A percentile compares a stretch with the other conserved stretches of the same genome.
Conservation (phyloP, 805 yeast genomes). For the Maudiozyma turicensis region DNA sequence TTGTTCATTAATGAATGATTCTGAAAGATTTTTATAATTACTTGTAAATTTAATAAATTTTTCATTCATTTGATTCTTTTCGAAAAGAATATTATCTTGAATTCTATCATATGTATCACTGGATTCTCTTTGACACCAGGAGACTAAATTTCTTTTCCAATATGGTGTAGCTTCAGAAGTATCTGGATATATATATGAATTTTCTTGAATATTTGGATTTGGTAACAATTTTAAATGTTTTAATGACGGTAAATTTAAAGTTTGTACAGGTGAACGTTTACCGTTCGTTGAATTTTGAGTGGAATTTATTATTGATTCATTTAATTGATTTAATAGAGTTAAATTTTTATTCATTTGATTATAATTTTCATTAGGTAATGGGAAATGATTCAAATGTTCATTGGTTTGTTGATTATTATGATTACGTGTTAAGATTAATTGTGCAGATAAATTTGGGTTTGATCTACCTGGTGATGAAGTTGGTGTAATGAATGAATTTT, state of each 20-base stretch:
- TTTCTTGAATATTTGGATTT: slow-evolving; percentile 23
- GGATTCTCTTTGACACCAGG: slow-evolving; percentile 28
- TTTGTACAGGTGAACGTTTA: not conserved
- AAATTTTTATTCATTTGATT: not conserved
- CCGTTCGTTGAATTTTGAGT: not conserved
- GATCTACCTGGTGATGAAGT: slow-evolving; percentile 15
- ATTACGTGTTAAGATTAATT: not conserved
- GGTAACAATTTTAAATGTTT: slow-evolving; percentile 26
- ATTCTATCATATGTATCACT: slow-evolving; percentile 25
- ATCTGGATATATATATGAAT: slow-evolving; percentile 27
- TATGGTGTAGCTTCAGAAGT: slow-evolving; percentile 25
- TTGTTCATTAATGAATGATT: not conserved
- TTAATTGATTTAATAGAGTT: not conserved
- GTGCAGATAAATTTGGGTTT: not conserved
- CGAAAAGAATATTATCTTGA: not conserved
- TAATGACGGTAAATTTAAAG: slow-evolving; percentile 21
- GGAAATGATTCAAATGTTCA: not conserved
- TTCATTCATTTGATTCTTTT: slow-evolving; percentile 1
- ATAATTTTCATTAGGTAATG: slow-evolving; percentile 2
- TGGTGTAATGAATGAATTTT: slow-evolving; percentile 12
- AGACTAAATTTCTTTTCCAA: slow-evolving; percentile 25
- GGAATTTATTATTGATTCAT: not conserved
- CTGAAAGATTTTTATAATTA: not conserved
- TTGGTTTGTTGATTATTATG: not conserved
- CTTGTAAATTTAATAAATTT: slow-evolving; percentile 1